Base-by-base conservation (phyloP, 2,329 filamentous ascomycete species). In the Chrysosporium queenslandicum region DNA sequence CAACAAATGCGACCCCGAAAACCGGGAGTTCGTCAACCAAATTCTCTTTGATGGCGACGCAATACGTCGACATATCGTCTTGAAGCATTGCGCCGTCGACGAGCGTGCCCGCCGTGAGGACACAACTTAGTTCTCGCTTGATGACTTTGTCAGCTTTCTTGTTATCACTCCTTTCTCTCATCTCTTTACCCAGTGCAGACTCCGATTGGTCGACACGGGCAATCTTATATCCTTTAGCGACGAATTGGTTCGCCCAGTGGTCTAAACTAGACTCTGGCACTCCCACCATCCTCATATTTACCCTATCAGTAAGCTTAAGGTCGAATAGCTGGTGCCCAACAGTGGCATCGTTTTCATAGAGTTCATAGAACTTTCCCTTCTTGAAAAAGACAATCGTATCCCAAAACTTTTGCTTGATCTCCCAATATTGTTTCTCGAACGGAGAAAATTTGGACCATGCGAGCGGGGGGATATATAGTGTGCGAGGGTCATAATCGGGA, bases 271-370 rank as follows among this genome's bases (percentile, higher is more conserved):
- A 86, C 68, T 98, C 92, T 0, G 92, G 92, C 0, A 98, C 92
- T 56, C 92, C 92, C 1, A 97, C 92, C 92, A 98, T 98, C 59
- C 91, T 86, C 92, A 98, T 98, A 67, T 98, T 98, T 66, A 98
- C 92, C 51, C 92, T 81, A 62, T 98, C 92, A 0, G 92, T 98
- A 65, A 98, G 83, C 72, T 98, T 98, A 53, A 98, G 78, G 67
- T 98, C 92, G 61, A 98, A 98, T 14, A 96, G 76, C 66, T 97
- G 92, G 65, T 98, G 90, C 3, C 92, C 92, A 52, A 97, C 84
- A 0, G 91, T 95, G 4, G 92, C 92, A 69, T 98, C 92, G 55
- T 96, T 95, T 67, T 98, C 92, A 64, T 97, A 98, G 0, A 98
- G 77, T 66, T 98, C 92, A 65, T 96, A 98, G 69, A 98, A 98